Evolutionary conservation across 108 stramenopile genomes (phyloP), one percentile per base, ranked within the genome.

Genomic region (Licmophora abbreviata): DNA sequence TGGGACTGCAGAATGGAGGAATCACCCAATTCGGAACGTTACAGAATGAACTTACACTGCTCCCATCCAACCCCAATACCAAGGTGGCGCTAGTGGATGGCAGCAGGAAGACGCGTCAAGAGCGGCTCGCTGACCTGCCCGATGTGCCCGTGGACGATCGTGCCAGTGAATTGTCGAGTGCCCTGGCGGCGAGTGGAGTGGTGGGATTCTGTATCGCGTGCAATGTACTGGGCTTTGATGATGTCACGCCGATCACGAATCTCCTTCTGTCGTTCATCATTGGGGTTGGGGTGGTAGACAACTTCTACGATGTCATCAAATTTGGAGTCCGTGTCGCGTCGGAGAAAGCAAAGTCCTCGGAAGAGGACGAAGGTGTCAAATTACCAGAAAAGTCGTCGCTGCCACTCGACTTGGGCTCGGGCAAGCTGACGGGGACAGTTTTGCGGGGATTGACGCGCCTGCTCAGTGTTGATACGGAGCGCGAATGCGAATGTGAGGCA

Each of bases 401-500:
- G 56, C 89, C 89, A 0, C 56, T 86, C 15, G 77, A 73, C 3
- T 53, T 91, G 32, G 87, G 89, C 2, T 74, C 84, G n/a, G 95
- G 93, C 30, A 33, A 57, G 48, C 23, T 73, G 17, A 81, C 89
- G 0, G 84, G 85, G 26, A 69, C 63, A 23, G 71, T 94, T 24
- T 64, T 83, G 17, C 78, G 81, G 14, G 96, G 96, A 3, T 63
- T 97, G 34, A 83, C 66, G 49, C 66, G 96, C 23, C 63, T 97
- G 5, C 58, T 91, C 17, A 60, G 63, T 4, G 79, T 80, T 15
- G 94, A 96, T 60, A 82, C 88, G n/a, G 92, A 93, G 63, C 74
- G 96, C 44, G 94, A 97, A 44, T 85, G 92, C 32, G 74, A 87
- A 48, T 86, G 81, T 51, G 95, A 97, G 62, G 96, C 95, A 1